Base-by-base conservation (phyloP, 768 basidiomycete genomes). In the Chiua virens region DNA sequence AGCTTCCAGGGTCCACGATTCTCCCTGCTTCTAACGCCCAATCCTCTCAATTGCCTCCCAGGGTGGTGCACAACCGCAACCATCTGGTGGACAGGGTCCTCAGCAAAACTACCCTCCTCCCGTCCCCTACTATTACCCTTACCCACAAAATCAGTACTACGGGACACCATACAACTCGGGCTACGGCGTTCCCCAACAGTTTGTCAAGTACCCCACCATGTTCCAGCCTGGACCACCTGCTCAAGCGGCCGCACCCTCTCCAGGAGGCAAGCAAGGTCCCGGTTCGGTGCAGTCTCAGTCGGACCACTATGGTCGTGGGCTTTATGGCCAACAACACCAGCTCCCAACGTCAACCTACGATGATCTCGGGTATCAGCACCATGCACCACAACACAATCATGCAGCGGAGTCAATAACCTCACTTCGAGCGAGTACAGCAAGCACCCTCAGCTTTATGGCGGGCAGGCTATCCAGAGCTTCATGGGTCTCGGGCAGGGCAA, bases 71-170 rank as follows among this genome's bases (percentile, higher is more conserved):
- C 85, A 78, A 56, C 77, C 79, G 4, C 86, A 84, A 56, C 79
- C 85, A 4, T 74, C 75, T n/a, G 75, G 74, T 5, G 75, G 75
- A 2, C 85, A 86, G 67, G 83, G 77, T 18, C 83, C 83, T 17
- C 85, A 86, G 56, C 85, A 87, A 64, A 72, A 75, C 42, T 81
- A 84, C 56, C 80, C 85, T 30, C 83, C 84, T 18, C 86, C 85
- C 50, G 66, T 75, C 48, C 74, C 74, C 1, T 83, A 84, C 68
- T 81, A 81, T 55, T 78, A 82, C 57, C 79, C 81, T n/a, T 88
- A 85, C 66, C 82, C 84, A 4, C 86, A 87, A 63, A 86, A 83
- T 58, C 86, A 89, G 59, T 89, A 83, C 69, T 90, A 88, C 55
- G 83, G 86, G 42, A 72, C 79, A 2, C 85, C 88, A 5, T 90